phyloP scores from a whole-genome alignment of 2,329 filamentous ascomycete species.

The Fusarium torulosum region DNA sequence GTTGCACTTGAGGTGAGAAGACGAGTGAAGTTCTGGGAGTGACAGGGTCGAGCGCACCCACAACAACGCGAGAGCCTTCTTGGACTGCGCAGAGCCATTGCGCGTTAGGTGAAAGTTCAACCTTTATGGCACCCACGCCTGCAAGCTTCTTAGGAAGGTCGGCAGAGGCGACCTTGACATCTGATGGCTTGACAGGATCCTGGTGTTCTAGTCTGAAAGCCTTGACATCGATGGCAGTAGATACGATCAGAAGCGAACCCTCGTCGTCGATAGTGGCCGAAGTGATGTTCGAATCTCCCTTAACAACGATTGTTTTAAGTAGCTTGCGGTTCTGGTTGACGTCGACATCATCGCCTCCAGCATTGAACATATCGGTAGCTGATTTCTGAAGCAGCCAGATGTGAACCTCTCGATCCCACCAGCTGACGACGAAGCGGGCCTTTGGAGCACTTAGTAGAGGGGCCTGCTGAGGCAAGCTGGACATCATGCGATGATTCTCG shows the following conservation, averaged over 20 bases:
- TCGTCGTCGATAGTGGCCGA: conserved; percentile 78
- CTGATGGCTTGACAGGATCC: conserved; percentile 63
- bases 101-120: conserved; percentile 77
- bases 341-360: conserved; percentile 55
- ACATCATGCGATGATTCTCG: conserved; percentile 85
- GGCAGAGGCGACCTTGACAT: conserved; percentile 78
- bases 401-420: conserved; percentile 90
- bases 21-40: conserved; percentile 37
- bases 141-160: conserved; percentile 70
- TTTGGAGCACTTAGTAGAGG: conserved; percentile 79
- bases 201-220: conserved; percentile 76
- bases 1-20: conserved; percentile 56
- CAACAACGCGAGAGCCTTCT: conserved; percentile 68
- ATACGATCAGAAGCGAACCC: conserved; percentile 80
- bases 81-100: conserved; percentile 77
- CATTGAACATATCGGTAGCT: conserved; percentile 60
- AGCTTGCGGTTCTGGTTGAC: conserved; percentile 71
- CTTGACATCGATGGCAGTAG: conserved; percentile 81
- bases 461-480: conserved; percentile 84
- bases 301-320: conserved; percentile 75
- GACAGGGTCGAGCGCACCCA: conserved; percentile 54
- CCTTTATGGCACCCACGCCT: conserved; percentile 73
- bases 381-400: conserved; percentile 76
- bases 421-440: conserved; percentile 84
- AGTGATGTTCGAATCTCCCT: conserved; percentile 85